phyloP scores from a whole-genome alignment of 108 stramenopile genomes.

The Aurantiochytrium sp. region DNA sequence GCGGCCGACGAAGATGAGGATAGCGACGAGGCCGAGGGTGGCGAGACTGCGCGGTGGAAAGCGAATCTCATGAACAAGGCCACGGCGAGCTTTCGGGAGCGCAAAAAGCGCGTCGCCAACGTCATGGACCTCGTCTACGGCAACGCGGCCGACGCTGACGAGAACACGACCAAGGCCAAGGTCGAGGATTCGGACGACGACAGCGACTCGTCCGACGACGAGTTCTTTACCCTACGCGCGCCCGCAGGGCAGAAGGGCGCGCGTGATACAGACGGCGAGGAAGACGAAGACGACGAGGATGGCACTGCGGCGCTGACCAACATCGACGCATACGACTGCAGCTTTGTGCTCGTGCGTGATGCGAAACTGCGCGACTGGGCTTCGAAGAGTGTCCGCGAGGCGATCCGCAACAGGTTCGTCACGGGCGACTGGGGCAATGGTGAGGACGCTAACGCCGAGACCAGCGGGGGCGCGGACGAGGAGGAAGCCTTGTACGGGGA shows the following conservation, averaged over 20 bases:
- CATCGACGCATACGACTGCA: conserved; percentile 25
- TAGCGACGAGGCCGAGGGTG: conserved; percentile 38
- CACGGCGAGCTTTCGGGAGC: conserved; percentile 27
- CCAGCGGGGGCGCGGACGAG: conserved; percentile 30
- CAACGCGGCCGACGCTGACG: conserved; percentile 45
- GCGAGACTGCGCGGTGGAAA: conserved; percentile 36
- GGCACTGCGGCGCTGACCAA: neutral
- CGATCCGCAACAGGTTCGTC: conserved; percentile 81
- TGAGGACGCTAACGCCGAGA: conserved; percentile 44
- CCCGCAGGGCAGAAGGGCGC: neutral
- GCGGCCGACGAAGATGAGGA: conserved; percentile 28
- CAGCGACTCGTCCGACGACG: conserved; percentile 40
- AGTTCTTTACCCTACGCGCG: neutral
- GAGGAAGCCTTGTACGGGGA: conserved; percentile 72
- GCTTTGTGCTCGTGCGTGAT: conserved; percentile 16
- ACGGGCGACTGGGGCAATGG: conserved; percentile 84
- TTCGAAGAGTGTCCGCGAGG: conserved; percentile 71
- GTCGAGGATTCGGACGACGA: conserved; percentile 48
- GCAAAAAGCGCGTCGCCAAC: conserved; percentile 29
- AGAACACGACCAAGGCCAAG: neutral
- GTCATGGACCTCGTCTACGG: conserved; percentile 51
- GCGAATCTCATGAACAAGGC: conserved; percentile 41
- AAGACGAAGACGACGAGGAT: conserved; percentile 35
- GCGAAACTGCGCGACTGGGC: conserved; percentile 55
- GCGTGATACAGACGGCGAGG: neutral